These are phyloP conservation scores for Salix suchowensis DNA, from an alignment of 345 rosid genomes.

Conservation along the genomic window DNA sequence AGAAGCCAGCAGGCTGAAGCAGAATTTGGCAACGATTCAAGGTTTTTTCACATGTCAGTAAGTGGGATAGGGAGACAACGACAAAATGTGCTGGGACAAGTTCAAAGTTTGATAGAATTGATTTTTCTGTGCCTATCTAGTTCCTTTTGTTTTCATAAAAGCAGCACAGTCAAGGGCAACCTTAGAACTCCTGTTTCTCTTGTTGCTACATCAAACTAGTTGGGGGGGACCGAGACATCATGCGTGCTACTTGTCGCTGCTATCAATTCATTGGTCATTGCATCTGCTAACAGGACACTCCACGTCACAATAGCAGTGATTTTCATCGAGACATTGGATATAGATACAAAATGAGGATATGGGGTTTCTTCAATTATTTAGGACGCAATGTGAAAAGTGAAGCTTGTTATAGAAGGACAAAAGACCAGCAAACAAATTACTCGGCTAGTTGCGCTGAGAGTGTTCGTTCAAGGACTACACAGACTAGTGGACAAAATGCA, in stretches of 20 bases:
- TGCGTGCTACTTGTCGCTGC: slow-evolving; percentile 45
- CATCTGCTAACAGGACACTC: slow-evolving; percentile 21
- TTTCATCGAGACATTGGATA: slow-evolving; percentile 4
- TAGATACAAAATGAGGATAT: slow-evolving; percentile 3
- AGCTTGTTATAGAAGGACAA: no score
- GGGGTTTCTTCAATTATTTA: neutral
- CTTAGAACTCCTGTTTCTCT: slow-evolving; percentile 11
- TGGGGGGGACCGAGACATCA: slow-evolving; percentile 45
- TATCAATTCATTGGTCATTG: slow-evolving; percentile 27
- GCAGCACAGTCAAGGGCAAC: slow-evolving; percentile 13
- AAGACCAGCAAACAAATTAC: no score
- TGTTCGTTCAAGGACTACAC: no score
- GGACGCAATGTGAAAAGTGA: no score
- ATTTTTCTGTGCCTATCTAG: slow-evolving; percentile 18
- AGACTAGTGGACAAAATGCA: no score
- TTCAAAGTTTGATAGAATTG: slow-evolving; percentile 23
- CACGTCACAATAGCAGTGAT: slow-evolving; percentile 17
- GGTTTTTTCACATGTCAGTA: slow-evolving; percentile 33
- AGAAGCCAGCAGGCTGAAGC: neutral
- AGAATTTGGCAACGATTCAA: slow-evolving; percentile 12
- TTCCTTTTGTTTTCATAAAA: slow-evolving; percentile 23
- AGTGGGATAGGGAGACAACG: slow-evolving; percentile 46
- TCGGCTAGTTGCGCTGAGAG: no score
- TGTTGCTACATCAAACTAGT: slow-evolving; percentile 5
- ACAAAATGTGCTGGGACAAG: slow-evolving; percentile 45